phyloP scores from a whole-genome alignment of 1,284 basidiomycete genomes.

The Cryptococcus jaspeensis region DNA sequence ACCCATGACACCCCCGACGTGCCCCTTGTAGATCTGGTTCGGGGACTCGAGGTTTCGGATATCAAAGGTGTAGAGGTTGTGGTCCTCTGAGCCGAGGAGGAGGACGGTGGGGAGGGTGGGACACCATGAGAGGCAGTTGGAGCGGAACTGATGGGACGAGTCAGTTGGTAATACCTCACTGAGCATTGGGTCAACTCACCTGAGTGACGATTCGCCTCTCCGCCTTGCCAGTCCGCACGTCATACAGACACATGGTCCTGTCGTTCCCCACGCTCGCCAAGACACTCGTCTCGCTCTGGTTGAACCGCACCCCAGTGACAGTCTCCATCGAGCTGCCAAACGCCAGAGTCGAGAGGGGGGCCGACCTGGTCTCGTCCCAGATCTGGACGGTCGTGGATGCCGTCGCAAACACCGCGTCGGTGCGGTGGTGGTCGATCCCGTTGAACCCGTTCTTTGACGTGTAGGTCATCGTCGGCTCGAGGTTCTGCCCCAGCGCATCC shows the following conservation, averaged over 20 bases:
- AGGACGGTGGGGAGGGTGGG: constrained; percentile 90
- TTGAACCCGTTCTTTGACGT: constrained; percentile 84
- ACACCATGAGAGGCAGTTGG: constrained; percentile 90
- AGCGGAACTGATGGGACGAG: constrained; percentile 64
- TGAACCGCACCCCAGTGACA: constrained; percentile 84
- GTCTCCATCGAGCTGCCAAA: constrained; percentile 83
- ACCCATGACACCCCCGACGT: constrained; percentile 91
- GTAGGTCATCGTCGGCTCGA: constrained; percentile 68
- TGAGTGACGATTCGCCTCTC: constrained; percentile 88
- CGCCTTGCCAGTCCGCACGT: constrained; percentile 92
- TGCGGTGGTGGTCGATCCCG: constrained; percentile 89
- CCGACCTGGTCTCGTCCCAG: constrained; percentile 92
- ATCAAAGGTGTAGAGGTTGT: constrained; percentile 98
- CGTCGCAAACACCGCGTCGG: constrained; percentile 85
- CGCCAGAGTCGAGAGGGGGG: constrained; percentile 74
- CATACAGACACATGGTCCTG: constrained; percentile 92
- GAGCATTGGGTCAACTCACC: constrained; percentile 51
- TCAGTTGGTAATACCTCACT: background rate
- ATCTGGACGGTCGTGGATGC: constrained; percentile 91
- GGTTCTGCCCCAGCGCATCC: constrained; percentile 36
- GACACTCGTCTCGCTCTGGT: constrained; percentile 88
- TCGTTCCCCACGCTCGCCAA: constrained; percentile 92
- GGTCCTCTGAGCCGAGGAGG: constrained; percentile 93
- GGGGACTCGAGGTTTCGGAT: constrained; percentile 80
- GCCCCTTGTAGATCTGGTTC: constrained; percentile 94